Percentiles rank a stretch among this genome's conserved stretches.
Conservation (phyloP, 306 rosid species). For the Urtica urens region DNA sequence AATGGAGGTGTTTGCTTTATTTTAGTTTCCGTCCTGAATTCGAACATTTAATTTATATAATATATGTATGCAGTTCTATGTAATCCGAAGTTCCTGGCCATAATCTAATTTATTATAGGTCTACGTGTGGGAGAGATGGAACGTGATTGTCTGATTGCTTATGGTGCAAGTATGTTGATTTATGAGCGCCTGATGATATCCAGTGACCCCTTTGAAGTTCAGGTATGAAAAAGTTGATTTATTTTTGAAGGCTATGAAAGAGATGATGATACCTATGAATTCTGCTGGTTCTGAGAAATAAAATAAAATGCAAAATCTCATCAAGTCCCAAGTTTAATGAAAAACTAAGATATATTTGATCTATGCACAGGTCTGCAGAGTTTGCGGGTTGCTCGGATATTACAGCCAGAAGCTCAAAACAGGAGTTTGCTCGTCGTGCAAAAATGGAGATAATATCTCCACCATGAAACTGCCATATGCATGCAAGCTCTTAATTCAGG, state of each 20-base stretch:
- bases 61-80: neutral
- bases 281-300: no score
- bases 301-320: no score
- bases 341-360: no score
- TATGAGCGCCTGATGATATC: conserved; percentile 85
- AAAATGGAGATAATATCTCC: conserved; percentile 71
- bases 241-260: neutral
- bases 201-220: conserved; percentile 89
- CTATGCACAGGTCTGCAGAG: conserved; percentile 29
- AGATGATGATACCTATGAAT: no score
- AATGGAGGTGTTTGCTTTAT: conserved; percentile 64
- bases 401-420: conserved; percentile 68
- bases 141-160: conserved; percentile 89
- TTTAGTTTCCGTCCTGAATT: neutral
- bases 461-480: conserved; percentile 89
- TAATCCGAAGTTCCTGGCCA: neutral
- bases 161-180: conserved; percentile 93
- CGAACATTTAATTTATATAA: no score
- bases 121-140: conserved; percentile 98
- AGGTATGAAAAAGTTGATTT: conserved; percentile 30
- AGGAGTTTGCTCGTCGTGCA: conserved; percentile 77
- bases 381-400: conserved; percentile 83
- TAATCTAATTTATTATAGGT: conserved; percentile 27
- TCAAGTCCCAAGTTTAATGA: no score
- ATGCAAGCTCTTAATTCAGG: conserved; percentile 95